Percentiles rank a stretch among this genome's conserved stretches.
These are phyloP conservation scores for Cantharellus anzutake DNA, from an alignment of 768 basidiomycete species.

Conservation along the genomic window DNA sequence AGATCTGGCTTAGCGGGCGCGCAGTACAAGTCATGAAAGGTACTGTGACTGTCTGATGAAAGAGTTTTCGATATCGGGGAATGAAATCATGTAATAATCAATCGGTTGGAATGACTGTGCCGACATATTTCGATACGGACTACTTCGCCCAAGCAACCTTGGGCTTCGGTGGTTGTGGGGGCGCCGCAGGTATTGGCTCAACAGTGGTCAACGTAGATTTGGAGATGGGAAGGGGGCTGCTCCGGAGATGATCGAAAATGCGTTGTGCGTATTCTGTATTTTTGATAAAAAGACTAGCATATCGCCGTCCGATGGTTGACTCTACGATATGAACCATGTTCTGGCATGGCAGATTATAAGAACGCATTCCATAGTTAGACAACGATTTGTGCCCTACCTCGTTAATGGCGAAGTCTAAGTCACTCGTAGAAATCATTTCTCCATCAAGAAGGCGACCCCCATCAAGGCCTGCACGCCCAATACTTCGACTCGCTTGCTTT, in stretches of 20 bases:
- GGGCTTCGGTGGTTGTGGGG: background rate
- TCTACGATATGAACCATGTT: constrained; percentile 95
- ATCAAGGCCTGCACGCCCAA: constrained; percentile 28
- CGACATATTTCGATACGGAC: too few species aligned
- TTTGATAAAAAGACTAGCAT: constrained; percentile 95
- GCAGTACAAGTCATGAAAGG: background rate
- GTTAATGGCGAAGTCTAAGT: constrained; percentile 89
- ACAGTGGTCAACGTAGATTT: constrained; percentile 8
- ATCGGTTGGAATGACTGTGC: too few species aligned
- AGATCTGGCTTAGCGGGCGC: background rate
- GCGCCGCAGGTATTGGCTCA: background rate
- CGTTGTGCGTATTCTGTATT: constrained; percentile 84
- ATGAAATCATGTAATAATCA: too few species aligned
- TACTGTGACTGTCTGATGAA: background rate
- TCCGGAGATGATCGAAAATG: constrained; percentile 60
- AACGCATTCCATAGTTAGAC: background rate
- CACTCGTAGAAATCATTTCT: constrained; percentile 73
- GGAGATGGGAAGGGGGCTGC: constrained; percentile 29
- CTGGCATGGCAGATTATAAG: constrained; percentile 22
- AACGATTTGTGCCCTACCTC: constrained; percentile 35
- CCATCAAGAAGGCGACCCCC: constrained; percentile 53
- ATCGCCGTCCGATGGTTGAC: constrained; percentile 80
- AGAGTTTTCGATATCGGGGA: too few species aligned
- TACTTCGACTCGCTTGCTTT: constrained; percentile 70
- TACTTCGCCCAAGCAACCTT: constrained; percentile 1